phyloP scores from a whole-genome alignment of 768 basidiomycete genomes.

The Flagelloscypha sp. region DNA sequence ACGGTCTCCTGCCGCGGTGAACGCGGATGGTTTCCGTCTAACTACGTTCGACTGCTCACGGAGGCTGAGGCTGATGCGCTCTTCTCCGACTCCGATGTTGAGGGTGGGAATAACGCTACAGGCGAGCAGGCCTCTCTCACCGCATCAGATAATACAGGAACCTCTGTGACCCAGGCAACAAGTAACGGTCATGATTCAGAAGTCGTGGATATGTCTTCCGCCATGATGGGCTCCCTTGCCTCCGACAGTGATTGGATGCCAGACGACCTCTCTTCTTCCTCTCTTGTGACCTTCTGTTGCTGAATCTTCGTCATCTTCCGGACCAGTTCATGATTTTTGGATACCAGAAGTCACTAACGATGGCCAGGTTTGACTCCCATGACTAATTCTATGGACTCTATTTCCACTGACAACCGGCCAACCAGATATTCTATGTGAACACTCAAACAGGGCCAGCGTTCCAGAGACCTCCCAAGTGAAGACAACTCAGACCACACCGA shows the following conservation, averaged over 20 bases:
- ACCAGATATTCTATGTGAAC: conserved; percentile 91
- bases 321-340: conserved; percentile 63
- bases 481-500: conserved; percentile 58
- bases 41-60: conserved; percentile 77
- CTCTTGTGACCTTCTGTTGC: too few relatives aligned
- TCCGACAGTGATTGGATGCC: too few relatives aligned
- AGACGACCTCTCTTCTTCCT: too few relatives aligned
- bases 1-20: conserved; percentile 83
- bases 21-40: conserved; percentile 96
- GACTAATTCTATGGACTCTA: conserved; percentile 3
- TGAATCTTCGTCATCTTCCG: too few relatives aligned
- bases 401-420: neutral
- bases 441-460: conserved; percentile 76
- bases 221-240: too few relatives aligned
- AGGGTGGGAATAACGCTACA: conserved; percentile 16
- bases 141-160: too few relatives aligned
- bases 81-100: conserved; percentile 42
- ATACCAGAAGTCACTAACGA: conserved; percentile 76
- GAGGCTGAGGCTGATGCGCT: conserved; percentile 74
- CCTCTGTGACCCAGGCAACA: neutral
- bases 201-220: conserved; percentile 43
- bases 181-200: conserved; percentile 18
- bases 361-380: conserved; percentile 56
- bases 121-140: too few relatives aligned
- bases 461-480: conserved; percentile 76